Base-by-base conservation (phyloP, 768 basidiomycete genomes). In the Phlegmacium glaucopus region DNA sequence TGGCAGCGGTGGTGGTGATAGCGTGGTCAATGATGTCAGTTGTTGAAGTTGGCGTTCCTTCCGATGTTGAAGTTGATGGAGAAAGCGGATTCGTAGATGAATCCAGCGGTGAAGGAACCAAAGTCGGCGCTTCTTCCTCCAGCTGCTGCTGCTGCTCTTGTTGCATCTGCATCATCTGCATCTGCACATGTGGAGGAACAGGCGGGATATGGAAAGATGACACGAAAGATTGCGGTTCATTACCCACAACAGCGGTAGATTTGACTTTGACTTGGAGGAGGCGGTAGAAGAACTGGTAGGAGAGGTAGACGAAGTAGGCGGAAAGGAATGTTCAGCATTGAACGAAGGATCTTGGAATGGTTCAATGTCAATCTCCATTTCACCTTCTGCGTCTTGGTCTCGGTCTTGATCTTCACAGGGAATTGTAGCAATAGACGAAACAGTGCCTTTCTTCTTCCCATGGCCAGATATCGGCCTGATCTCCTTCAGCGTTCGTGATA, bases 311-410 rank as follows among this genome's bases (percentile, higher is more conserved):
- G 57, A 53, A 0, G 52, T 54, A 34, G 11, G 11, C 3, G 57
- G 62, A 25, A 61, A 63, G 6, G 65, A 67, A n/a, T 70, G 54
- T 52, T 68, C 69, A 1, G 65, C 60, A 17, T 70, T 69, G 48
- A 69, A 72, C 12, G 65, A 63, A 7, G 70, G 70, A 38, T 72
- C 70, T 6, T 60, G 56, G 39, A 60, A 65, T 6, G 66, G 62
- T 46, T 67, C 67, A 22, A 66, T 61, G 15, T 67, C 68, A 9
- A 58, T 54, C 42, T 66, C 68, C 25, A 63, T 63, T 43, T 64
- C 67, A n/a, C 64, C 67, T 16, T 66, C 65, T 1, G 56, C 58
- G 39, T 63, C 59, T 16, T 47, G 5, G 9, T 45, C 44, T 27
- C 17, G 35, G 29, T 50, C 45, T 25, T n/a, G n/a, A n/a, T n/a